phyloP scores from a whole-genome alignment of 2,329 filamentous ascomycete genomes.

The Xylaria sp. region DNA sequence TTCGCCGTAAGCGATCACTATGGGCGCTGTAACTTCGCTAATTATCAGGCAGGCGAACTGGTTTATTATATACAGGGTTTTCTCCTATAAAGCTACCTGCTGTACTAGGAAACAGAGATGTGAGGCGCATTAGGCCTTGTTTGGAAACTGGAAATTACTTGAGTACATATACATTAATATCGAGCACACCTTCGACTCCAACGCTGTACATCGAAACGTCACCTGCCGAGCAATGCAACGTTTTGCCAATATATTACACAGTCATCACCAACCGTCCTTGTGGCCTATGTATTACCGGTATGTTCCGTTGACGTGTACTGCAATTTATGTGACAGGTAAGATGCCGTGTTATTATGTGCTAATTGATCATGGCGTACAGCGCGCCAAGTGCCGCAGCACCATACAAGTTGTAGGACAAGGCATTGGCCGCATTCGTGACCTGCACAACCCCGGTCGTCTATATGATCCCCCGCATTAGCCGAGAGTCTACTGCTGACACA shows the following conservation, averaged over 20 bases:
- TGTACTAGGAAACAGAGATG: not conserved
- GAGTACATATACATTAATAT: not conserved
- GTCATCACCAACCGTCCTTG: not conserved
- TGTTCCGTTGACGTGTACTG: not conserved
- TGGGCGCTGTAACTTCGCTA: not conserved
- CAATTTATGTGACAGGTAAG: not conserved
- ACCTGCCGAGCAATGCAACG: not conserved
- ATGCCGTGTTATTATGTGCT: not conserved
- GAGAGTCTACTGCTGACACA: not conserved
- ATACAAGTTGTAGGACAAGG: slow-evolving; percentile 3
- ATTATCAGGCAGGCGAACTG: not conserved
- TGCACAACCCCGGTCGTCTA: slow-evolving; percentile 15
- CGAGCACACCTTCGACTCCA: not conserved
- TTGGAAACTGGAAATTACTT: not conserved
- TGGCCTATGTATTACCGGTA: not conserved
- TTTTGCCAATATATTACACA: not conserved
- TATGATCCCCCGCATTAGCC: slow-evolving; percentile 13
- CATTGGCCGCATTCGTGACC: slow-evolving; percentile 7
- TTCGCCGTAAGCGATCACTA: not conserved
- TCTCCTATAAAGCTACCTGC: not conserved
- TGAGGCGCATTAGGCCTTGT: not conserved
- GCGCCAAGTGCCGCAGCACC: not conserved
- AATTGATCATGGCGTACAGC: slow-evolving; percentile 6
- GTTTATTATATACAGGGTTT: not conserved
- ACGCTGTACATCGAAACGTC: not conserved